Base-by-base conservation (phyloP, 2,329 filamentous ascomycete species). In the Beauveria asiatica region DNA sequence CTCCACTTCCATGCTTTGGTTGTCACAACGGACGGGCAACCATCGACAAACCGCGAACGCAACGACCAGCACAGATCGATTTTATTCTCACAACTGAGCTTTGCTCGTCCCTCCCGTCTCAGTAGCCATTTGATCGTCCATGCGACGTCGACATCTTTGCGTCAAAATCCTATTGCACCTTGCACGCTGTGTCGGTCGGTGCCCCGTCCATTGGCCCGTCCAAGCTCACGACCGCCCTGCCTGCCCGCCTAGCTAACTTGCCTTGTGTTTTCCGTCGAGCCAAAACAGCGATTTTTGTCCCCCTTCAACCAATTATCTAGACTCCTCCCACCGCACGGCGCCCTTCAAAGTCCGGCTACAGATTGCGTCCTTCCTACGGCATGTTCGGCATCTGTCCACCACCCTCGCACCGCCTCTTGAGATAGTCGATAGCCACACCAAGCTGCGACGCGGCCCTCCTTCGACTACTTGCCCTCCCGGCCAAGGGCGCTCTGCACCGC, bases 1-100 rank as follows among this genome's bases (percentile, higher is more conserved):
- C 57, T 59, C 48, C 57, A 52, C 49, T 59, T 49, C 57, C 57
- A 53, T 59, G 57, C 57, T 59, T 59, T 49, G 39, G 48, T 59
- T 46, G 57, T 52, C 48, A 59, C 42, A 46, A 52, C 57, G 57
- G 33, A 16, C 11, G 33, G 33, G 56, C 37, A 53, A 41, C 45
- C 41, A 53, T 59, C 48, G n/a, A 42, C 48, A 17, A 27, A 30
- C 42, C 19, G 39, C 46, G n/a, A n/a, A 49, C 46, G 23, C 25
- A 30, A 44, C 46, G n/a, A 51, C 21, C 44, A 49, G 10, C 25
- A 49, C 46, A 8, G 7, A 17, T 55, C n/a, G 16, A 55, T 30
- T 33, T 37, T 46, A 33, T 46, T 55, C 23, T 17, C 11, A 11
- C 46, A 44, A 25, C 48, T 37, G 11, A n/a, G 25, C 41, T 27